Evolutionary conservation across 257 asterid species (phyloP).

Genomic region (Solanum phureja): DNA sequence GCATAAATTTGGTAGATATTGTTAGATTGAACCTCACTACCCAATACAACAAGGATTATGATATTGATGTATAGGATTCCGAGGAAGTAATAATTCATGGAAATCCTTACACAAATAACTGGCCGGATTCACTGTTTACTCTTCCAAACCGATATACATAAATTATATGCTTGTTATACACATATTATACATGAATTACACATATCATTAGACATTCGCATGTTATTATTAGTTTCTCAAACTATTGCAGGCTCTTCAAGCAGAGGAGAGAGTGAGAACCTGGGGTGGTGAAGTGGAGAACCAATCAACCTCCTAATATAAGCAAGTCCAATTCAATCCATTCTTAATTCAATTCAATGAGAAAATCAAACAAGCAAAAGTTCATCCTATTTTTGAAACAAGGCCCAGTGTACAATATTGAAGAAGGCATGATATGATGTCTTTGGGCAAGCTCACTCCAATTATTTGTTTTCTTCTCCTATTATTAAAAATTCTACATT

Average conservation of each 20-base stretch:
- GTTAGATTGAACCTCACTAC: not conserved
- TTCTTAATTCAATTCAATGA: not conserved
- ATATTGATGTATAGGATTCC: not conserved
- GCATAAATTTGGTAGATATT: not conserved
- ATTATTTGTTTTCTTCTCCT: not conserved
- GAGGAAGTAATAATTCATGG: not conserved
- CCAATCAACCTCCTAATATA: not conserved
- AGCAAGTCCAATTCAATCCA: not conserved
- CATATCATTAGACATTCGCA: not conserved
- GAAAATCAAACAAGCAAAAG: not conserved
- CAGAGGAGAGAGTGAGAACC: conserved; percentile 22
- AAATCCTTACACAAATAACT: not conserved
- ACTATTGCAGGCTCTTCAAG: conserved; percentile 20
- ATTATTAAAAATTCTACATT: not conserved
- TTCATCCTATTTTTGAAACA: not conserved
- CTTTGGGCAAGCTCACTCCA: not conserved
- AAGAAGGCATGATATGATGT: not conserved
- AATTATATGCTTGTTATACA: not conserved
- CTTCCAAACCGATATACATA: not conserved
- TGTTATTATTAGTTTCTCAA: not conserved
- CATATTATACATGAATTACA: not conserved
- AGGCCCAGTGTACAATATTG: not conserved
- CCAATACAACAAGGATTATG: not conserved
- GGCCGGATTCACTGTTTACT: not conserved
- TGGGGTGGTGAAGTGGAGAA: conserved; percentile 17